A percentile compares a stretch with the other conserved stretches of the same genome.
phyloP scores from a whole-genome alignment of 2,329 filamentous ascomycete genomes.

The Acarospora socialis region DNA sequence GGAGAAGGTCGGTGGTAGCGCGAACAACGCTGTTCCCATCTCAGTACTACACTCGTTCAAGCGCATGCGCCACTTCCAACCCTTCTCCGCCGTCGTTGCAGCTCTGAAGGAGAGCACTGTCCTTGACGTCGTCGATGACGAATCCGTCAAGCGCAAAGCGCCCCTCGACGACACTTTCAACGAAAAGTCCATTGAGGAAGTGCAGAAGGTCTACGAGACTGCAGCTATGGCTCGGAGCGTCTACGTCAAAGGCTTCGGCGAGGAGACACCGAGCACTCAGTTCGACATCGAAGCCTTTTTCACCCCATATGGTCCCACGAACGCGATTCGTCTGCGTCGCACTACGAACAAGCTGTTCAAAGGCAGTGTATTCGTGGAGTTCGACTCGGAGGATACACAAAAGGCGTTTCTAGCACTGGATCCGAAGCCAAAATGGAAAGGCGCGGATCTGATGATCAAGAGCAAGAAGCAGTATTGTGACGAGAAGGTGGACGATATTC shows the following conservation, averaged over 20 bases:
- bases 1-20: slow-evolving; percentile 57
- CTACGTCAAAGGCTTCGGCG: slow-evolving; percentile 89
- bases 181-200: slow-evolving; percentile 39
- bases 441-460: slow-evolving; percentile 64
- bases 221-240: slow-evolving; percentile 59
- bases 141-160: slow-evolving; percentile 58
- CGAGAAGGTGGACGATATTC: slow-evolving; percentile 60
- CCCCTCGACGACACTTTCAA: slow-evolving; percentile 43
- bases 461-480: slow-evolving; percentile 77
- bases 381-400: slow-evolving; percentile 61
- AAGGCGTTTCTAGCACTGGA: slow-evolving; percentile 69
- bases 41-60: slow-evolving; percentile 74
- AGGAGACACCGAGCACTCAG: slow-evolving; percentile 70
- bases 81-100: slow-evolving; percentile 66
- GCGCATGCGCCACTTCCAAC: slow-evolving; percentile 91
- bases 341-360: slow-evolving; percentile 65
- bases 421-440: slow-evolving; percentile 73
- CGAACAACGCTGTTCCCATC: slow-evolving; percentile 70
- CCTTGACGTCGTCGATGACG: slow-evolving; percentile 63
- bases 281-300: slow-evolving; percentile 94
- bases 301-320: slow-evolving; percentile 60
- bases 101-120: slow-evolving; percentile 66
- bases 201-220: slow-evolving; percentile 44
- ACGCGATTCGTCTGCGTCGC: slow-evolving; percentile 76
- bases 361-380: slow-evolving; percentile 92